Base-by-base conservation (phyloP, 208 protist genomes). In the Lotmaria passim region DNA sequence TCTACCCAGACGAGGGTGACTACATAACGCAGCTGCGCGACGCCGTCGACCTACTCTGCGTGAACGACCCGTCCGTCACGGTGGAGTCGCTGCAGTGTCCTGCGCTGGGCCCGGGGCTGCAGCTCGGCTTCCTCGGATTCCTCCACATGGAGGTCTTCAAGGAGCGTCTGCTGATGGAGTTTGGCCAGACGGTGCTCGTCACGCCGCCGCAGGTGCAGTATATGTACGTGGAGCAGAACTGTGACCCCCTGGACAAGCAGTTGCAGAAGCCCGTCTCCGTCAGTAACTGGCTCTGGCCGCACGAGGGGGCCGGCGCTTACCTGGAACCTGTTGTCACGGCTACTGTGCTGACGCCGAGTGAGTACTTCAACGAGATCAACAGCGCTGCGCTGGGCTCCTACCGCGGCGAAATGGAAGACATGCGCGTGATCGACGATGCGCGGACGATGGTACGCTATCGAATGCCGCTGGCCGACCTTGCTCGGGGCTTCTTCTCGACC, bases 141-240 rank as follows among this genome's bases (percentile, higher is more conserved):
- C 83, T 99, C 19, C 98, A 99, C 84, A 98, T 99, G 97, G 96
- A 99, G 39, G 97, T 99, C 0, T 98, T 99, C 64, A 88, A 93
- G 46, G 93, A 99, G 76, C 87, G 98, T 23, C 81, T 99, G 38
- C 82, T 98, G 39, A 61, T 80, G 33, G 97, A 99, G 75, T 98
- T 98, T 85, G 80, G 89, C 12, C 78, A 91, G 43, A 69, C 86
- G 11, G 94, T 99, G 30, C 87, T 99, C 26, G 91, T 98, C 14
- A 99, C 97, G n/a, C 85, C 93, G 26, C 95, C 97, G 21, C 91
- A 97, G 39, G 97, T 98, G 56, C 90, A 95, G 57, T 98, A 98
- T 79, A 83, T 84, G 70, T 93, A 84, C 59, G 81, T 83, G 60
- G 76, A 75, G 53, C 61, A 52, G 38, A 70, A 78, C 53, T 58